phyloP scores from a whole-genome alignment of 495 filamentous ascomycete species.

The Lasiosphaeriaceae sp. region DNA sequence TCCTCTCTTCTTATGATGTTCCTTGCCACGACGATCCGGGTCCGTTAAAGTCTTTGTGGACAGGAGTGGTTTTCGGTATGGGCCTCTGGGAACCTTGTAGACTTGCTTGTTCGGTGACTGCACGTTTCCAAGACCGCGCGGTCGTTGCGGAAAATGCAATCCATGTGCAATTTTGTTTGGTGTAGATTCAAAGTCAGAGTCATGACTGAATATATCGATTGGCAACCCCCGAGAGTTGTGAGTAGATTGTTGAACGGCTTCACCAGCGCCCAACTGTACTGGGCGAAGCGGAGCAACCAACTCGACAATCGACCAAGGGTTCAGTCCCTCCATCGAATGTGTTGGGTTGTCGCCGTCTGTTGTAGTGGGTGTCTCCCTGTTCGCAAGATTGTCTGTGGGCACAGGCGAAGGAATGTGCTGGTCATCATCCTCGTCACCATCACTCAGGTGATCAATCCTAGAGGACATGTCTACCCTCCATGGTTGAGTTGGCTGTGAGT shows the following conservation, averaged over 20 bases:
- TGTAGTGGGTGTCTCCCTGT: background rate
- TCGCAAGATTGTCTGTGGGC: no score
- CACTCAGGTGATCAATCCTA: slow-evolving; percentile 7
- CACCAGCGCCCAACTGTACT: background rate
- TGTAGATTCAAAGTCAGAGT: background rate
- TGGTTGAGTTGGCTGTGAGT: background rate
- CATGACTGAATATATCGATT: background rate
- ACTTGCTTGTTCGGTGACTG: background rate
- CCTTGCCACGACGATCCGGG: background rate
- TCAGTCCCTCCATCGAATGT: slow-evolving; percentile 17
- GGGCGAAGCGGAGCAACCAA: background rate
- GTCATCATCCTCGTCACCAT: slow-evolving; percentile 7
- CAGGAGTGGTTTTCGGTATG: slow-evolving; percentile 13
- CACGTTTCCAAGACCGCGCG: background rate
- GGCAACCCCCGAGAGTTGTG: background rate
- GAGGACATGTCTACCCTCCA: slow-evolving; percentile 23
- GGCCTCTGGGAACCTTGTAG: background rate
- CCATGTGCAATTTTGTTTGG: background rate
- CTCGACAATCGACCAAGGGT: slow-evolving; percentile 26
- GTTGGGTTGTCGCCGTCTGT: background rate
- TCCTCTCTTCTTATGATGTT: background rate
- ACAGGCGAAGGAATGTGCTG: background rate
- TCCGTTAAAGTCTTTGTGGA: background rate
- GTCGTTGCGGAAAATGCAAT: background rate
- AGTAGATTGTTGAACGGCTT: background rate